Evolutionary conservation across 2,329 filamentous ascomycete species (phyloP).

Genomic region (Diatrype stigma): DNA sequence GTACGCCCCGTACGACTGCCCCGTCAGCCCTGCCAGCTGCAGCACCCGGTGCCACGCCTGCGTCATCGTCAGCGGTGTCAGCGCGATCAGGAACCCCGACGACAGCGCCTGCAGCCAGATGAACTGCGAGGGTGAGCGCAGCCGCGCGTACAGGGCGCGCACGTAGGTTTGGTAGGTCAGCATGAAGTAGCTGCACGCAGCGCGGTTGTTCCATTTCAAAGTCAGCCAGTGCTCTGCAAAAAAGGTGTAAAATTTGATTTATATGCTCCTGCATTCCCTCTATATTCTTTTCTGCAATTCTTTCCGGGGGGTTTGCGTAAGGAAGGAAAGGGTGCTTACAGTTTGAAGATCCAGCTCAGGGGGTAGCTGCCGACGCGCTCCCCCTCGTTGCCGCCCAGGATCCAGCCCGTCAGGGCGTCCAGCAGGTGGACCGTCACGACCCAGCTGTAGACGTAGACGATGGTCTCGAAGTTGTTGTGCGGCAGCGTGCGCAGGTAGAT

Average conservation of each 20-base stretch:
- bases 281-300: too few relatives aligned
- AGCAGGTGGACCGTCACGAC: constrained; percentile 62
- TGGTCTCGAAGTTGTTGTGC: constrained; percentile 62
- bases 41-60: constrained; percentile 52
- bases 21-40: constrained; percentile 49
- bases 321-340: constrained; percentile 50
- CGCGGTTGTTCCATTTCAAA: too few relatives aligned
- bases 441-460: constrained; percentile 69
- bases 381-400: constrained; percentile 61
- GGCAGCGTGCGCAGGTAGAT: constrained; percentile 64
- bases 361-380: constrained; percentile 66
- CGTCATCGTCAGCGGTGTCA: constrained; percentile 63
- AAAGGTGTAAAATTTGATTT: too few relatives aligned
- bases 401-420: constrained; percentile 62
- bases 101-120: constrained; percentile 62
- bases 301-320: too few relatives aligned
- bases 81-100: constrained; percentile 57
- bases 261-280: too few relatives aligned
- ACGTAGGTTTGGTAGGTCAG: constrained; percentile 70
- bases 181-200: constrained; percentile 63
- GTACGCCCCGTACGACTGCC: constrained; percentile 58
- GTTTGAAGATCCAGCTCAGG: constrained; percentile 67
- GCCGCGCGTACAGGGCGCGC: constrained; percentile 62
- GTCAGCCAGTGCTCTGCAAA: too few relatives aligned
- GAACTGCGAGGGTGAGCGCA: constrained; percentile 62